These are phyloP conservation scores for Sporobolomyces phaffii DNA, from an alignment of 768 basidiomycete species.

Conservation along the genomic window DNA sequence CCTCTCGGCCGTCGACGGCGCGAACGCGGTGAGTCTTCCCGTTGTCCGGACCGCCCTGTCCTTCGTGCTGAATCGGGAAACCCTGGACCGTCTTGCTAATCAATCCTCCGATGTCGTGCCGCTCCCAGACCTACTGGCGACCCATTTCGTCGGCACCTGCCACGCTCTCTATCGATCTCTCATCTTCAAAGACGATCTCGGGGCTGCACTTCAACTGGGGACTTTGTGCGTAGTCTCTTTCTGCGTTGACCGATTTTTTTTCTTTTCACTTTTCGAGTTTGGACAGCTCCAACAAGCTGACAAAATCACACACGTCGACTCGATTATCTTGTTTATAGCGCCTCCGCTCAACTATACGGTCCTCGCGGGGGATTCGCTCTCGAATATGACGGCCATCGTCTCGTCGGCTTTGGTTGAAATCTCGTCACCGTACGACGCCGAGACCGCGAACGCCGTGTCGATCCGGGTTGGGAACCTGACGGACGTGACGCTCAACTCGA, in stretches of 20 bases:
- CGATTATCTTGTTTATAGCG: no score
- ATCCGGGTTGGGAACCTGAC: slow-evolving; percentile 27
- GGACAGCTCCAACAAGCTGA: no score
- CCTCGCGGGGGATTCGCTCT: not conserved
- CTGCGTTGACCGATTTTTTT: no score
- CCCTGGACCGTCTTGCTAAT: no score
- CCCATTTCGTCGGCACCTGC: slow-evolving; percentile 14
- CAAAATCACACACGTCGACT: no score
- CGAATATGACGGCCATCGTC: slow-evolving; percentile 10
- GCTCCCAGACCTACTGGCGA: slow-evolving; percentile 36
- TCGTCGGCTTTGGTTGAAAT: not conserved
- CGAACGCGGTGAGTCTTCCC: slow-evolving; percentile 24
- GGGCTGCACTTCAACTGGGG: slow-evolving; percentile 36
- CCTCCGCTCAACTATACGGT: slow-evolving; percentile 19
- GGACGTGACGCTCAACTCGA: not conserved
- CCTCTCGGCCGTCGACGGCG: slow-evolving; percentile 30
- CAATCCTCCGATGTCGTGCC: no score
- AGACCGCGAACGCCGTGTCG: not conserved
- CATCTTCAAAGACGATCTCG: slow-evolving; percentile 4
- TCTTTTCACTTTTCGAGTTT: no score
- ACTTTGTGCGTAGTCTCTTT: not conserved
- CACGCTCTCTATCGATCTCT: slow-evolving; percentile 17
- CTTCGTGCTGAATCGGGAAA: no score
- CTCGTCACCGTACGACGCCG: slow-evolving; percentile 7
- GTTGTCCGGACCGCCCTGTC: no score